Conservation (phyloP, 2,329 filamentous ascomycete species). For the Microcyclosporella mali region DNA sequence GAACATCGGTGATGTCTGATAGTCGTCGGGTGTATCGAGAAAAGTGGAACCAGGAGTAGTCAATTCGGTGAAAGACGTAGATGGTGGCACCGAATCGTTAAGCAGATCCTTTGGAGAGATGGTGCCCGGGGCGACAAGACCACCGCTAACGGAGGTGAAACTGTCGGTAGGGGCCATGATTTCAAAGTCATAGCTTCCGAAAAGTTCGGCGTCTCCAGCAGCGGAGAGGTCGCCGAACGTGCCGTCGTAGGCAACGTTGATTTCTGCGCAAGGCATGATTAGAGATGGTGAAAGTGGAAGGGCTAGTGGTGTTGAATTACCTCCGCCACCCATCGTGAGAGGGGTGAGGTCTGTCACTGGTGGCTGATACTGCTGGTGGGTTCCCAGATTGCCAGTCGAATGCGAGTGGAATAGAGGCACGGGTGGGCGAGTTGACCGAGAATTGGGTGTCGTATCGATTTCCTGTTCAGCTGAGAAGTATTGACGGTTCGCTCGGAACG, state of each 20-base stretch:
- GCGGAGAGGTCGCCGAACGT: conserved; percentile 39
- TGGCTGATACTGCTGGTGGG: conserved; percentile 36
- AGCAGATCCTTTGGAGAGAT: conserved; percentile 81
- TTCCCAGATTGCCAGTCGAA: conserved; percentile 26
- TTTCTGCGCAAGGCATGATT: conserved; percentile 33
- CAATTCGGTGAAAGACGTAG: conserved; percentile 71
- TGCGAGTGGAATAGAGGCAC: conserved; percentile 62
- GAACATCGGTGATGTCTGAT: conserved; percentile 74
- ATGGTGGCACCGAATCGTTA: conserved; percentile 72
- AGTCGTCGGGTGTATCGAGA: conserved; percentile 70
- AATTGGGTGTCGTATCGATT: conserved; percentile 14
- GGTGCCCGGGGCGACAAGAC: conserved; percentile 45
- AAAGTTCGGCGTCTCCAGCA: conserved; percentile 24
- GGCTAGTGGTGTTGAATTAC: conserved; percentile 36
- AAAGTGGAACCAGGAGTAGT: conserved; percentile 73
- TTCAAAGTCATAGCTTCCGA: conserved; percentile 23
- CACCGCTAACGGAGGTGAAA: conserved; percentile 44
- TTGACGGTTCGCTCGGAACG: conserved; percentile 64
- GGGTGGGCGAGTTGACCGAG: conserved; percentile 48
- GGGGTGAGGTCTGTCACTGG: conserved; percentile 22
- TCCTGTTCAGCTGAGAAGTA: conserved; percentile 21
- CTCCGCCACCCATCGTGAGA: conserved; percentile 51
- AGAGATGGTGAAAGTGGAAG: conserved; percentile 17
- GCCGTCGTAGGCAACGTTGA: conserved; percentile 42
- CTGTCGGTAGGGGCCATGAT: conserved; percentile 27